phyloP scores from a whole-genome alignment of 192 early-diverging fungal genomes.

The Phlyctochytrium arcticum region DNA sequence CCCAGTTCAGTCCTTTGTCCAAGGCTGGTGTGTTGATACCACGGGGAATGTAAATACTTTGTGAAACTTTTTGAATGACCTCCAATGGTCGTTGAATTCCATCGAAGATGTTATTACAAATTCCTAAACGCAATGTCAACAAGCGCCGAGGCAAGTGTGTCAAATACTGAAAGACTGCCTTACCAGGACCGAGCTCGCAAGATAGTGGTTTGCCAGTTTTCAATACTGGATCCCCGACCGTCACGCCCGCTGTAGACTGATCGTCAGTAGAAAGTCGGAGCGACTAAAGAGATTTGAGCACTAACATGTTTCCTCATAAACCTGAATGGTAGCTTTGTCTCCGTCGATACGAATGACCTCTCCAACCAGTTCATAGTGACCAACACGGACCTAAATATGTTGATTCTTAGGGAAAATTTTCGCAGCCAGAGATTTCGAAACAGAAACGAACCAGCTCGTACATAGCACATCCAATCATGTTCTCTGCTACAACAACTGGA shows the following conservation, averaged over 20 bases:
- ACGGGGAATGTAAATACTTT: constrained; percentile 98
- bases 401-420: constrained; percentile 5
- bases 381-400: constrained; percentile 79
- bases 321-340: constrained; percentile 99
- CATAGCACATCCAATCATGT: constrained; percentile 97
- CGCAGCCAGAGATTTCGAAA: not conserved
- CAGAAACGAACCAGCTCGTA: constrained; percentile 81
- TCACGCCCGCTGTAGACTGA: constrained; percentile 73
- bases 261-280: not conserved
- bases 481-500: constrained; percentile 98
- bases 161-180: constrained; percentile 7
- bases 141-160: not conserved
- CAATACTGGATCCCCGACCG: constrained; percentile 98
- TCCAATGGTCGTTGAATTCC: constrained; percentile 97
- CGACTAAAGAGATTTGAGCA: no score
- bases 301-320: constrained; percentile 97
- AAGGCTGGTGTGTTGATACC: constrained; percentile 98
- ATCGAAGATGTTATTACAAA: constrained; percentile 95
- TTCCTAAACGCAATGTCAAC: constrained; percentile 41
- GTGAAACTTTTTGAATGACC: constrained; percentile 86
- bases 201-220: constrained; percentile 97
- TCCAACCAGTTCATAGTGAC: constrained; percentile 94
- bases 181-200: constrained; percentile 97
- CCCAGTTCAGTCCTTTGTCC: constrained; percentile 86
- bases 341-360: constrained; percentile 99